Conservation (phyloP, 1,284 basidiomycete genomes). For the Ustilago shanxiensis region DNA sequence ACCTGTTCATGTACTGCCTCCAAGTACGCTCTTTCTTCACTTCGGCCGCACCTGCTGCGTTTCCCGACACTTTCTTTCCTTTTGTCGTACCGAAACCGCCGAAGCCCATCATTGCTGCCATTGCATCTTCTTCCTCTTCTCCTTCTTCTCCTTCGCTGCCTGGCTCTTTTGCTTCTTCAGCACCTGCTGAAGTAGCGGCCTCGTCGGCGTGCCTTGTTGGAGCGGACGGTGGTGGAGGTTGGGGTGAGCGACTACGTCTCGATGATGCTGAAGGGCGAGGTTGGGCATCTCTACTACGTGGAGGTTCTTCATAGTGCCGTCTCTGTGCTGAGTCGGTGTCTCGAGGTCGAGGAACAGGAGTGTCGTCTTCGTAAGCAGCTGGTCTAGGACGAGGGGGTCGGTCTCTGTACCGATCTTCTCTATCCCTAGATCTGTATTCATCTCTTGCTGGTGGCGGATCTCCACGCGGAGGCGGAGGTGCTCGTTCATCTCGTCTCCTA, state of each 20-base stretch:
- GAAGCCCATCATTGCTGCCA: constrained; percentile 93
- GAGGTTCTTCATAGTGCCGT: background rate
- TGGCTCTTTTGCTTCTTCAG: background rate
- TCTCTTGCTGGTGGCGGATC: constrained; percentile 6
- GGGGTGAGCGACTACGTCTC: constrained; percentile 1
- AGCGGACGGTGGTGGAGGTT: constrained; percentile 1
- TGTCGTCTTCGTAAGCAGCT: constrained; percentile 9
- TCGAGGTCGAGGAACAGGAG: background rate
- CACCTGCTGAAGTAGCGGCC: background rate
- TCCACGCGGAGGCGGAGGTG: background rate
- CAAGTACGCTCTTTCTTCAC: constrained; percentile 92
- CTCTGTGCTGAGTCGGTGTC: background rate
- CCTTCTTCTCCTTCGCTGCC: constrained; percentile 6
- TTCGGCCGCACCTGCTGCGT: constrained; percentile 74
- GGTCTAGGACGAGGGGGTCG: constrained; percentile 19
- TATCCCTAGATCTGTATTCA: constrained; percentile 18
- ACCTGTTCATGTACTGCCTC: constrained; percentile 92
- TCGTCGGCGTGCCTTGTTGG: background rate
- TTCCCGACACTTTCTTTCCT: constrained; percentile 79
- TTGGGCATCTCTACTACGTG: background rate
- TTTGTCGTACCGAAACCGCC: constrained; percentile 89
- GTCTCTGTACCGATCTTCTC: constrained; percentile 15
- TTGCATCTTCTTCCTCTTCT: constrained; percentile 71
- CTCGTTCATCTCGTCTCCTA: constrained; percentile 17
- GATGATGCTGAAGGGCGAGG: background rate